Evolutionary conservation across 176 grass and related monocot genomes (phyloP), one percentile per base, ranked within the genome.

Genomic region (Zoysia japonica): DNA sequence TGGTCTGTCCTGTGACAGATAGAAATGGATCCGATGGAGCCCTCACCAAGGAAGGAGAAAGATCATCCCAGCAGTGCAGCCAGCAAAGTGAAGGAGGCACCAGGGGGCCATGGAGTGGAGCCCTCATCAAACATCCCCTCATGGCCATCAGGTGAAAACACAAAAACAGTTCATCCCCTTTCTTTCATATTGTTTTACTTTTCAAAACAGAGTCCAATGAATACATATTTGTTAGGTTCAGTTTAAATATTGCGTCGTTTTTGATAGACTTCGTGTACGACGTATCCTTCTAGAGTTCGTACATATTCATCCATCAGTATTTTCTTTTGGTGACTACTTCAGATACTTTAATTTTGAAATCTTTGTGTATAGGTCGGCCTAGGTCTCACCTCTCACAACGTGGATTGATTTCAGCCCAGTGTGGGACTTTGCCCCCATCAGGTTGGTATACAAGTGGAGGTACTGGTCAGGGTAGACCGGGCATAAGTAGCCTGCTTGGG

Each of bases 11-110:
- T 57, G 69, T 68, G 65, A 28, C 17, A 4, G 55, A 80, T 12
- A 65, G 71, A 57, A 14, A 87, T 87, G 76, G 69, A 78, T 81
- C 47, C 70, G 36, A 49, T 69, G 36, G 77, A 81, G 61, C 60
- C 69, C 51, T 17, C 54, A 47, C 49, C 49, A 45, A 66, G 49
- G 70, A 63, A 81, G 37, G 50, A 41, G 65, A 69, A 46, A 68
- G 59, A 86, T 47, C 54, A 10, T 7, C 6, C 37, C 6, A 41
- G 52, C 36, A 44, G 59, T n/a, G 54, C 20, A 17, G 16, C 8
- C 40, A 20, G 16, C 16, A 28, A 0, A 5, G 5, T 3, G 10
- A 8, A 35, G n/a, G 10, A 47, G 14, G 6, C 28, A 4, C 7
- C 12, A 6, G 48, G 10, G 16, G 7, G 48, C 70, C 11, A 5